phyloP scores from a whole-genome alignment of 306 rosid species.

The Quercus variabilis region DNA sequence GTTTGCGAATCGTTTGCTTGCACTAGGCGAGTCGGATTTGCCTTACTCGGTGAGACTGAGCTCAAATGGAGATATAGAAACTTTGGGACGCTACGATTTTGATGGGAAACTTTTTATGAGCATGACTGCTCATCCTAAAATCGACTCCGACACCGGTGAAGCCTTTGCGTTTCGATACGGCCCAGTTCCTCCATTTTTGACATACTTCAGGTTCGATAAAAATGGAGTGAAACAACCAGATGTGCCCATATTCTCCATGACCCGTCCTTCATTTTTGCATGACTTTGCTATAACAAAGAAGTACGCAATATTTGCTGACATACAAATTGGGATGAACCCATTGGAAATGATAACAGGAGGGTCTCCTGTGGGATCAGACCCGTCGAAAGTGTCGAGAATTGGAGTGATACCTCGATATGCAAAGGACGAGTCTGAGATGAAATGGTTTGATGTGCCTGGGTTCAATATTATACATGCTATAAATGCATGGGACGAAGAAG shows the following conservation, averaged over 20 bases:
- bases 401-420: constrained; percentile 75
- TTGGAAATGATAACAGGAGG: constrained; percentile 62
- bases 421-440: constrained; percentile 50
- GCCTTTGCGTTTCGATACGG: constrained; percentile 82
- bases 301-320: constrained; percentile 65
- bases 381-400: constrained; percentile 48
- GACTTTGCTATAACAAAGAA: constrained; percentile 81
- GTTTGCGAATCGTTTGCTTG: constrained; percentile 56
- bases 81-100: constrained; percentile 60
- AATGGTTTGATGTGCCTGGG: constrained; percentile 88
- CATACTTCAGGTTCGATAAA: constrained; percentile 58
- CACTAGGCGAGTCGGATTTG: constrained; percentile 78
- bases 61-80: constrained; percentile 48
- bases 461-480: constrained; percentile 72
- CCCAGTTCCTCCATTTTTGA: constrained; percentile 71
- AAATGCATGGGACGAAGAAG: constrained; percentile 91
- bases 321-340: constrained; percentile 74
- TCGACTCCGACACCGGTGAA: constrained; percentile 62
- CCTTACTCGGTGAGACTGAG: constrained; percentile 53
- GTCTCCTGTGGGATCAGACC: constrained; percentile 62
- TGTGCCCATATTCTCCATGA: constrained; percentile 81
- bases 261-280: constrained; percentile 59
- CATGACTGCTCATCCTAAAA: constrained; percentile 90
- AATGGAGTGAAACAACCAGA: constrained; percentile 50
- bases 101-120: constrained; percentile 58